Evolutionary conservation across 805 yeast genomes (phyloP), one percentile per base, ranked within the genome.

Genomic region (Soucietia sequanensis): DNA sequence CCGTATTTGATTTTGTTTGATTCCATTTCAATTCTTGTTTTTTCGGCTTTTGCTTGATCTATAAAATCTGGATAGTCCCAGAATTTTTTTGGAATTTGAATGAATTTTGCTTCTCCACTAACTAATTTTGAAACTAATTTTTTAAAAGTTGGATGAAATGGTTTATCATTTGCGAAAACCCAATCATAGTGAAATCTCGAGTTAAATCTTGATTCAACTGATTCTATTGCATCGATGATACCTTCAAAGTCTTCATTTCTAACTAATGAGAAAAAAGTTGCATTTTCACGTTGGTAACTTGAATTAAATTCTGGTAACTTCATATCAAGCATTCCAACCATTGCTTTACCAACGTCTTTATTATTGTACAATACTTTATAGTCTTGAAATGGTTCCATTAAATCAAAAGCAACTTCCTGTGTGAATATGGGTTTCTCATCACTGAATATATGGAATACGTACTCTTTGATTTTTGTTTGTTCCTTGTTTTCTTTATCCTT

Each of bases 1-100:
- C 56, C 58, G 33, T 72, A 72, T 37, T 66, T 63, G 46, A 72
- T 49, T 5, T 45, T 41, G 6, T 43, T 43, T 20, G 50, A 36
- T 9, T 45, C 43, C 52, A 65, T 42, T 20, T 48, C 41, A 4
- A 42, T 38, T 45, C 62, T 43, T 10, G 50, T 42, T 12, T 43
- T 37, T 7, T 50, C 46, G 31, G 75, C 71, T 29, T 44, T 45
- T 11, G 43, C 45, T 21, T 29, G 31, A 38, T 51, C 53, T 8
- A 53, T 47, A 48, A 48, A 50, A 12, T 41, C 49, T 4, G 58
- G 58, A 20, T 51, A 50, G 7, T 41, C 34, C 58, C 58, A 53
- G 34, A 39, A 50, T 10, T 45, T 47, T 17, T 34, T 29, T 16
- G 58, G 56, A 5, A 53, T 46, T 20, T 38, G 35, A 2, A 50